These are phyloP conservation scores for Lagerstroemia speciosa DNA, from an alignment of 345 rosid genomes.

Conservation along the genomic window DNA sequence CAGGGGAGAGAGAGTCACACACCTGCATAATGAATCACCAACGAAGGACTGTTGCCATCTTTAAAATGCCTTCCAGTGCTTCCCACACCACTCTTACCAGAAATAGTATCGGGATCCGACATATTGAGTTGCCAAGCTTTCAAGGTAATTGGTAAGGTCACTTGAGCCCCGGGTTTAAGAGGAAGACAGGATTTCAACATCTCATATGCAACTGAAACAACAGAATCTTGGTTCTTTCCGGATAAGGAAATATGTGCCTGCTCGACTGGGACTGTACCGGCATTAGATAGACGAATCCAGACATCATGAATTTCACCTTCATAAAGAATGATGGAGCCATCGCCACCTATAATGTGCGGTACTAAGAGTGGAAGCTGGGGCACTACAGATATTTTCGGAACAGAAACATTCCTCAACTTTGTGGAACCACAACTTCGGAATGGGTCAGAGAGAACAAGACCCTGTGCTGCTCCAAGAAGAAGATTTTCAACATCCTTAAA, in stretches of 20 bases:
- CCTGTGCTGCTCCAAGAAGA: slow-evolving; percentile 96
- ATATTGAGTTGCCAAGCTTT: slow-evolving; percentile 87
- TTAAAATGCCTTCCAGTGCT: slow-evolving; percentile 57
- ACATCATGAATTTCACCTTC: slow-evolving; percentile 93
- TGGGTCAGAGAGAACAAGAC: slow-evolving; percentile 98
- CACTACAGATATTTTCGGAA: slow-evolving; percentile 76
- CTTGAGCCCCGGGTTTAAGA: slow-evolving; percentile 90
- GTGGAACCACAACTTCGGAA: slow-evolving; percentile 91
- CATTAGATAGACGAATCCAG: slow-evolving; percentile 82
- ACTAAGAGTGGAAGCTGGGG: slow-evolving; percentile 78
- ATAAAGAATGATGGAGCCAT: slow-evolving; percentile 79
- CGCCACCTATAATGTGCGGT: slow-evolving; percentile 79
- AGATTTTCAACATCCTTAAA: slow-evolving; percentile 93
- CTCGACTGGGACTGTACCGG: slow-evolving; percentile 87
- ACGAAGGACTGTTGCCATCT: slow-evolving; percentile 69
- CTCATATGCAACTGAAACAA: slow-evolving; percentile 66
- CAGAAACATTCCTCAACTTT: slow-evolving; percentile 61
- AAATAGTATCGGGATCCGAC: slow-evolving; percentile 48
- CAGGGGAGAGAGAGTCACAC: slow-evolving; percentile 3
- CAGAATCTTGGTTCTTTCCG: slow-evolving; percentile 93
- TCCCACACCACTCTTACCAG: slow-evolving; percentile 43
- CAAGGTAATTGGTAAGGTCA: slow-evolving; percentile 69
- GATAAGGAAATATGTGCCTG: slow-evolving; percentile 89
- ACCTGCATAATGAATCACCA: slow-evolving; percentile 95
- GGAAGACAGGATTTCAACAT: slow-evolving; percentile 72